Conservation (phyloP, 192 early-diverging fungal species). For the Spizellomyces punctatus region DNA sequence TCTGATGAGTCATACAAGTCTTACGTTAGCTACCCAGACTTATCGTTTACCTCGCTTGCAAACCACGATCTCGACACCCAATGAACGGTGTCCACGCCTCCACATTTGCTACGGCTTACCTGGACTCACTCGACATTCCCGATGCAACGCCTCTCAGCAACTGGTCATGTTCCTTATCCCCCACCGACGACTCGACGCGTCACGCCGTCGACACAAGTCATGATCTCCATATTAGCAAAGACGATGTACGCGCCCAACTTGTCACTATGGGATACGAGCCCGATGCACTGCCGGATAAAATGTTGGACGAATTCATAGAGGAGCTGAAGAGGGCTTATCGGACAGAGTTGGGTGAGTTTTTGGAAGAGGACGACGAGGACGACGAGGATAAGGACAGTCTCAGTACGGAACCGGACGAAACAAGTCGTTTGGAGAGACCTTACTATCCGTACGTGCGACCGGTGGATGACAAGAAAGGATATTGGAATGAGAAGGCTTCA, state of each 20-base stretch:
- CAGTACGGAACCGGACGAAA: background rate
- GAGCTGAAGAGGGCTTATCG: constrained; percentile 32
- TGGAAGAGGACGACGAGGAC: constrained; percentile 21
- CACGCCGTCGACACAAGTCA: too few relatives aligned
- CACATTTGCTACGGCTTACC: too few relatives aligned
- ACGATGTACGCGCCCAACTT: constrained; percentile 31
- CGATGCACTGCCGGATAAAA: constrained; percentile 26
- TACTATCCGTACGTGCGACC: background rate
- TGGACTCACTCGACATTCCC: too few relatives aligned
- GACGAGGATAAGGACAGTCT: background rate
- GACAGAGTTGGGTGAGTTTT: constrained; percentile 21
- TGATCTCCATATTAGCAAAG: constrained; percentile 17
- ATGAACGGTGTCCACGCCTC: too few relatives aligned
- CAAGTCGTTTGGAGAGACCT: background rate
- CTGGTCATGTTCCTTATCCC: too few relatives aligned
- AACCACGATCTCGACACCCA: too few relatives aligned
- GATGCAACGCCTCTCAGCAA: too few relatives aligned
- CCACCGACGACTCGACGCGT: too few relatives aligned
- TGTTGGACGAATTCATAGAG: constrained; percentile 38
- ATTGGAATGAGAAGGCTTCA: background rate
- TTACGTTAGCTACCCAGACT: too few relatives aligned
- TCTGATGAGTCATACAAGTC: too few relatives aligned
- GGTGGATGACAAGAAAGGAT: background rate
- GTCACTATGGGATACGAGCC: constrained; percentile 34
- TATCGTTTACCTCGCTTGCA: too few relatives aligned